Conservation (phyloP, 805 yeast species). For the Candida awuae region DNA sequence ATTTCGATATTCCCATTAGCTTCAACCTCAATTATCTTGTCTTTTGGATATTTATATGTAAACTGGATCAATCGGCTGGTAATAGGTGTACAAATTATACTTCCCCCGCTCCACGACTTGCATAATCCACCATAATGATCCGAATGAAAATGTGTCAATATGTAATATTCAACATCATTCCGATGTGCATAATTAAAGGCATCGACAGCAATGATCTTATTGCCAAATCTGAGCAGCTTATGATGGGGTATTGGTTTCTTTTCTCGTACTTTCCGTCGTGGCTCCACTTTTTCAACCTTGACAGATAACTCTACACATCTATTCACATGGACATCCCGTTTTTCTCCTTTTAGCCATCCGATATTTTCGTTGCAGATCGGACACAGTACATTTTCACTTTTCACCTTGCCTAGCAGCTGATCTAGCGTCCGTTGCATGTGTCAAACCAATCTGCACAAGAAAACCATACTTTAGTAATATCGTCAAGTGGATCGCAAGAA, state of each 20-base stretch:
- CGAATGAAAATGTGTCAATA: slow-evolving; percentile 80
- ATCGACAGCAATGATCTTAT: slow-evolving; percentile 46
- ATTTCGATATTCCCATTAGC: slow-evolving; percentile 36
- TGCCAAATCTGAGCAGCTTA: slow-evolving; percentile 41
- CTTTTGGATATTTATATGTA: slow-evolving; percentile 47
- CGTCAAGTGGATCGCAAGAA: slow-evolving; percentile 60
- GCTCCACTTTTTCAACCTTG: neutral
- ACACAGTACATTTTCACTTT: slow-evolving; percentile 26
- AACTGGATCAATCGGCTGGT: slow-evolving; percentile 52
- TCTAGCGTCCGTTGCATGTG: slow-evolving; percentile 8
- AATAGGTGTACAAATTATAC: slow-evolving; percentile 62
- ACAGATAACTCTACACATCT: slow-evolving; percentile 35
- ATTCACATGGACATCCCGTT: slow-evolving; percentile 48
- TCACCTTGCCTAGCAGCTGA: neutral
- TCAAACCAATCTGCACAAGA: slow-evolving; percentile 31
- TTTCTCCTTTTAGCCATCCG: slow-evolving; percentile 31
- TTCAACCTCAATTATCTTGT: slow-evolving; percentile 30
- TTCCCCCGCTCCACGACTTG: slow-evolving; percentile 65
- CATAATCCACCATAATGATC: slow-evolving; percentile 90
- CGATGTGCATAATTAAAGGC: slow-evolving; percentile 50
- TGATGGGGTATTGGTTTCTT: slow-evolving; percentile 43
- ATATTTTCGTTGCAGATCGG: slow-evolving; percentile 45
- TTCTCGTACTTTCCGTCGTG: slow-evolving; percentile 13
- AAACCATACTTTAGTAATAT: slow-evolving; percentile 51
- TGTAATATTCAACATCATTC: slow-evolving; percentile 41